Base-by-base conservation (phyloP, 2,329 filamentous ascomycete genomes). In the Diaporthe helianthi region DNA sequence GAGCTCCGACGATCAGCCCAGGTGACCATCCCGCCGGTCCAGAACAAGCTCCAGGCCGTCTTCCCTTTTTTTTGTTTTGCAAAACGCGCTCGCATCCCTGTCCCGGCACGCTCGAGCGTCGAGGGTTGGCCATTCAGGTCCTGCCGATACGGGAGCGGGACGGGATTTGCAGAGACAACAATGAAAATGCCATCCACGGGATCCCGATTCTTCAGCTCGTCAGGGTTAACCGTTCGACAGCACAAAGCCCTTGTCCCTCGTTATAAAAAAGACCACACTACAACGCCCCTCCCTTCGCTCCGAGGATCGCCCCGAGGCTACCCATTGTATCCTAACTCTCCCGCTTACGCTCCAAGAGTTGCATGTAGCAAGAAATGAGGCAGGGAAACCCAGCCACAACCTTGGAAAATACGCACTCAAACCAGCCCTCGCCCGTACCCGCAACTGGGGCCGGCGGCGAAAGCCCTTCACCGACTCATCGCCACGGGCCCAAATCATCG, bases 121-220 rank as follows among this genome's bases (percentile, higher is more conserved):
- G 47, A 61, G 44, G 9, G 55, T 38, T 15, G 26, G 38, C 52
- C 65, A 67, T 29, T 29, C 38, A 67, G 24, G 52, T 41, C 41
- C 41, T 53, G 47, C 63, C 17, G 63, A 46, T 46, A 33, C 26
- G 55, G 54, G 24, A 51, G 17, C 36, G 38, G n/a, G 41, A 47
- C 41, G 41, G 58, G 44, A 63, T 49, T 47, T 47, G 58, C 58
- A 63, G 24, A 63, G 58, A 36, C 44, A 63, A 9, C 8, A 12
- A 36, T 29, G 46, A 46, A 17, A 66, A 54, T 67, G 17, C 52
- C 52, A 31, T 51, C 36, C 65, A 67, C 65, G 65, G 55, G 53
- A 67, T 58, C 65, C 46, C 51, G 38, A 67, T 51, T 67, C 67
- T 51, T 65, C 67, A 60, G 67, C 67, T 69, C 61, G 67, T 44